phyloP scores from a whole-genome alignment of 2,329 filamentous ascomycete species.

The Talaromyces sp. region DNA sequence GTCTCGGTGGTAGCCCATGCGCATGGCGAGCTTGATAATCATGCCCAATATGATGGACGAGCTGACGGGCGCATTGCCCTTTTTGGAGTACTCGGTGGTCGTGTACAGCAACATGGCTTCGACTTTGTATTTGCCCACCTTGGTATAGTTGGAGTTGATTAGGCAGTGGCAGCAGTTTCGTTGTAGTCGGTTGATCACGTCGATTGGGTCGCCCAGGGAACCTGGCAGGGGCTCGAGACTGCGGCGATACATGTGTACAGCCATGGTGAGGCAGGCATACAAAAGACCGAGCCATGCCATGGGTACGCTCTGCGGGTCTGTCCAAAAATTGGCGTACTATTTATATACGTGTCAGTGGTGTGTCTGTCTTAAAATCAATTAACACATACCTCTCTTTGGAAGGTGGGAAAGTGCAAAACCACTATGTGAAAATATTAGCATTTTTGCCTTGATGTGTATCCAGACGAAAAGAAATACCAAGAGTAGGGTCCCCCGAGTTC shows the following conservation, averaged over 20 bases:
- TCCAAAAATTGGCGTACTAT: conserved; percentile 29
- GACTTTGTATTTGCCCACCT: conserved; percentile 26
- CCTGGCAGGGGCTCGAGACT: conserved; percentile 20
- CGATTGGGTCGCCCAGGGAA: conserved; percentile 12
- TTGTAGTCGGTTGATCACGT: conserved; percentile 41
- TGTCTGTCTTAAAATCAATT: conserved; percentile 38
- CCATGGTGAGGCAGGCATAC: conserved; percentile 23
- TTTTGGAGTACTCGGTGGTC: conserved; percentile 25
- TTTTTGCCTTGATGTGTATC: conserved; percentile 19
- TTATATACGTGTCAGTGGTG: background rate
- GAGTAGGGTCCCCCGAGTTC: conserved; percentile 25
- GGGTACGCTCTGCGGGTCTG: conserved; percentile 19
- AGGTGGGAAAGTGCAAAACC: conserved; percentile 25
- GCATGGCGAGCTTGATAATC: conserved; percentile 52
- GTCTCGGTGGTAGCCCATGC: conserved; percentile 57
- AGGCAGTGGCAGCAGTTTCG: conserved; percentile 36
- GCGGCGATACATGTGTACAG: conserved; percentile 21
- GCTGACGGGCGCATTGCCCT: conserved; percentile 40
- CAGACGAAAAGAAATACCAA: conserved; percentile 17
- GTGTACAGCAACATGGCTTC: conserved; percentile 27
- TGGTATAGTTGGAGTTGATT: conserved; percentile 27
- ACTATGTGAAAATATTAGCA: conserved; percentile 14
- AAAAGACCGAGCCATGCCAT: conserved; percentile 27
- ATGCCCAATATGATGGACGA: conserved; percentile 49
- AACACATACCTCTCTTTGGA: conserved; percentile 30